Percentiles rank a stretch among this genome's conserved stretches.
These are phyloP conservation scores for Camellia lanceoleosa DNA, from an alignment of 148 eudicot genomes.

Conservation along the genomic window DNA sequence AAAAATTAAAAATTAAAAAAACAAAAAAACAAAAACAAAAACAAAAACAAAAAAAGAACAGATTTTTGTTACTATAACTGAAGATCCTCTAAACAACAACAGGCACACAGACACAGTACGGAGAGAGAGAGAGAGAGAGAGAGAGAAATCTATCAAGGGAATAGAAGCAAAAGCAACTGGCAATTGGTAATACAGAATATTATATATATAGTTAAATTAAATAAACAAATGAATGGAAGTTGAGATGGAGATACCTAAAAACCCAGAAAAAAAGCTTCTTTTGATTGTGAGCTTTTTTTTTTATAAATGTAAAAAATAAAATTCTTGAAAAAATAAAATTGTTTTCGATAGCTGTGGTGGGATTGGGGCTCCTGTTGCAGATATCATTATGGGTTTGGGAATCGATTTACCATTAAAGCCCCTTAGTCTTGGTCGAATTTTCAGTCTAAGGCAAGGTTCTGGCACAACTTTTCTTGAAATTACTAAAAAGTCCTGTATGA, in stretches of 20 bases:
- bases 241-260: neutral
- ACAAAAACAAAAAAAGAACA: neutral
- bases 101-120: neutral
- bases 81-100: neutral
- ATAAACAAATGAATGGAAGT: neutral
- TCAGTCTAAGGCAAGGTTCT: neutral
- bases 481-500: neutral
- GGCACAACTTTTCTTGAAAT: neutral
- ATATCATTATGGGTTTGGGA: slow-evolving; percentile 4
- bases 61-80: neutral
- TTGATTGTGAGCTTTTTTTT: neutral
- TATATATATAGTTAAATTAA: neutral
- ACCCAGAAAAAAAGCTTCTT: neutral
- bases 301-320: neutral
- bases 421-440: neutral
- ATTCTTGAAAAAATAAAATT: too few species aligned
- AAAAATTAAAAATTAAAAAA: too few species aligned
- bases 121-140: neutral
- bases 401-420: slow-evolving; percentile 4
- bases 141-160: neutral
- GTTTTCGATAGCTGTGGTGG: neutral
- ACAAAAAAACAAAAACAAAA: neutral
- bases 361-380: neutral
- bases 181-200: neutral
- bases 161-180: neutral